These are phyloP conservation scores for Mortierella alpina DNA, from an alignment of 192 early-diverging fungal species.

Conservation along the genomic window DNA sequence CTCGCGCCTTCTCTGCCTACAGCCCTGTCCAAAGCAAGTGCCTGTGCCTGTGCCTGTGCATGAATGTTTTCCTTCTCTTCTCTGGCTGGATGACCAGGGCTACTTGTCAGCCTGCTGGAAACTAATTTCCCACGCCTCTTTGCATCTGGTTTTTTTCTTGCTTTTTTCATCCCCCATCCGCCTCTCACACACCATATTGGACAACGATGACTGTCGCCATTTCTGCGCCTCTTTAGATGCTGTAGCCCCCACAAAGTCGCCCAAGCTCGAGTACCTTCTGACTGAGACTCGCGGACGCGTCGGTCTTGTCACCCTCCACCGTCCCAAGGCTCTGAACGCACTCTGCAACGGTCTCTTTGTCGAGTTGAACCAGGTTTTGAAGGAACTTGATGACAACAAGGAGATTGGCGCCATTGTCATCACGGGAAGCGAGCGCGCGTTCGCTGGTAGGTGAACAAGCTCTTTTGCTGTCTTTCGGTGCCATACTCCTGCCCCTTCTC, in stretches of 20 bases:
- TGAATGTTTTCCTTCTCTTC: not conserved
- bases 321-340: constrained; percentile 97
- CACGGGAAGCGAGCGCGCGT: constrained; percentile 95
- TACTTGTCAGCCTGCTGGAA: not conserved
- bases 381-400: constrained; percentile 78
- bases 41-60: not conserved
- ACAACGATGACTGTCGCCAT: not conserved
- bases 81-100: too few relatives aligned
- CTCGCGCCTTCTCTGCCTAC: constrained; percentile 44
- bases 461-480: not conserved
- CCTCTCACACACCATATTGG: not conserved
- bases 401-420: constrained; percentile 91
- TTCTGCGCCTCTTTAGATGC: constrained; percentile 22
- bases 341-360: constrained; percentile 91
- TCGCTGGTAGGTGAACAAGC: constrained; percentile 82
- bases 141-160: not conserved
- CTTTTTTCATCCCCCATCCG: not conserved
- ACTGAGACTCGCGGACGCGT: constrained; percentile 83
- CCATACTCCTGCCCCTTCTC: not conserved
- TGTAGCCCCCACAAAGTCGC: constrained; percentile 32
- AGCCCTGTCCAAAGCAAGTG: constrained; percentile 46
- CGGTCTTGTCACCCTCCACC: constrained; percentile 90
- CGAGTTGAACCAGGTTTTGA: constrained; percentile 91
- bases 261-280: constrained; percentile 62
- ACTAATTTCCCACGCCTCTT: constrained; percentile 41